Base-by-base conservation (phyloP, 352 stramenopile species). In the Phytophthora brassicae region DNA sequence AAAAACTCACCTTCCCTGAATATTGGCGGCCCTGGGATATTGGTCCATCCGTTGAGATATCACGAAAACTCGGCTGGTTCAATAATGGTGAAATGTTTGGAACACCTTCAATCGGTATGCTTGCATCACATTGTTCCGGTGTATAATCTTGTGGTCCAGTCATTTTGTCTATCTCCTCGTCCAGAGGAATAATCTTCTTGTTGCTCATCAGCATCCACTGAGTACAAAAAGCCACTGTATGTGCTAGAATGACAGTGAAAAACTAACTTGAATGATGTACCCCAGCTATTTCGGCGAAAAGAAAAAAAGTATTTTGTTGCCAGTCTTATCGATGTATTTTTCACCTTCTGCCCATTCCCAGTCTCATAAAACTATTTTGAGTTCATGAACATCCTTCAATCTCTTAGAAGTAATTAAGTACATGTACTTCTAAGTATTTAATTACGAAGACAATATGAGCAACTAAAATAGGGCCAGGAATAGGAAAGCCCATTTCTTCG, bases 161-260 rank as follows among this genome's bases (percentile, higher is more conserved):
- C 41, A 55, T 51, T 7, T 17, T 44, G 31, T 51, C 55, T 2
- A 19, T 42, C 20, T 9, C 29, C 23, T 58, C 41, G 45, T 60
- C 48, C 29, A 65, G 38, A 42, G 62, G 62, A 14, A 66, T 62
- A 6, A 70, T 61, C 31, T 70, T 70, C 20, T 45, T 59, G 28
- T 28, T 56, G 48, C 41, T 66, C 62, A 70, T 70, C 12, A 31
- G 26, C 26, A 31, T 31, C 26, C 26, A 31, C 4, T 31, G 4
- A 4, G 26, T 31, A n/a, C n/a, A n/a, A n/a, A n/a, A n/a, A n/a
- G n/a, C n/a, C n/a, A n/a, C n/a, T n/a, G 26, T 31, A 31, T 8
- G 26, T 31, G 23, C 12, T n/a, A 6, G 19, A 1, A 8, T 8
- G 39, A n/a, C 39, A 43, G 16, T 45, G 6, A n/a, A 38, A 42